Conservation (phyloP, 768 basidiomycete species). For the Mycena chlorophos region DNA sequence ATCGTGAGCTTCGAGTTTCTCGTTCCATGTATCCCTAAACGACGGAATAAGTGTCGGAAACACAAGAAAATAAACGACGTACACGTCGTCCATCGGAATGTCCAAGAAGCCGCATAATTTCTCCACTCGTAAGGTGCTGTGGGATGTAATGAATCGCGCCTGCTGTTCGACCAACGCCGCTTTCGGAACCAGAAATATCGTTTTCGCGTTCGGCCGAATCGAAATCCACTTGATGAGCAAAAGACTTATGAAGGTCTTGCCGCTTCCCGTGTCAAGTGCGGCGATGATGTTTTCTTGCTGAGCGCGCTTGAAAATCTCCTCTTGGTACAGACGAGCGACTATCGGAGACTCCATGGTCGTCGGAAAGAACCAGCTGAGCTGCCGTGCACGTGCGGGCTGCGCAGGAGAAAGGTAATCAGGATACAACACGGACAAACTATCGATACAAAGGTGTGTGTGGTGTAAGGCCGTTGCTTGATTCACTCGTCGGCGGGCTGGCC, state of each 20-base stretch:
- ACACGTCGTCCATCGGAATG: conserved; percentile 63
- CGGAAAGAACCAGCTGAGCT: not conserved
- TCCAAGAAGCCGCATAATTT: conserved; percentile 72
- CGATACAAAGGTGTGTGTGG: conserved; percentile 24
- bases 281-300: conserved; percentile 68
- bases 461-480: conserved; percentile 14
- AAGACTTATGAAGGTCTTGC: conserved; percentile 76
- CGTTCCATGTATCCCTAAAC: conserved; percentile 57
- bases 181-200: conserved; percentile 83
- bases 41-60: not conserved
- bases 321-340: conserved; percentile 59
- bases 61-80: not conserved
- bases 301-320: conserved; percentile 67
- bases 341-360: conserved; percentile 5
- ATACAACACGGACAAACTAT: conserved; percentile 19
- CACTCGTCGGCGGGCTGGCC: conserved; percentile 25
- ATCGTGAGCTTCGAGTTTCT: conserved; percentile 61
- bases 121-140: conserved; percentile 66
- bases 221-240: conserved; percentile 78
- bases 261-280: conserved; percentile 74
- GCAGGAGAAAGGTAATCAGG: not conserved
- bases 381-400: not conserved
- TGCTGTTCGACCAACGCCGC: conserved; percentile 87
- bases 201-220: conserved; percentile 55
- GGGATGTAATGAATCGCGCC: conserved; percentile 59